Conservation (phyloP, 371 early-diverging fungal species). For the Rhizopus delemar region DNA sequence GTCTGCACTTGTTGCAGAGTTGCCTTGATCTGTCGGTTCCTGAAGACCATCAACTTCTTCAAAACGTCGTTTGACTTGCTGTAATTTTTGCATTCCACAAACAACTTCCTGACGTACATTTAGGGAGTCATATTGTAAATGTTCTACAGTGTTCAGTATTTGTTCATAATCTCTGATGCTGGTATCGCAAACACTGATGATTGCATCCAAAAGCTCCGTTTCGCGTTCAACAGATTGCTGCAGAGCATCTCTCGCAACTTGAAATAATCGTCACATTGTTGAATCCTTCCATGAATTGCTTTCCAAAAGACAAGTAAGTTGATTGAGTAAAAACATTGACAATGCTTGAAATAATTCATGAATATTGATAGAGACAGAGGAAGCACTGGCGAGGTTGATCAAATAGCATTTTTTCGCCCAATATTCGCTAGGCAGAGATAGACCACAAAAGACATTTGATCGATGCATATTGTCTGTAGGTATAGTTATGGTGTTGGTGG, state of each 20-base stretch:
- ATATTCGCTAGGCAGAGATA: constrained; percentile 20
- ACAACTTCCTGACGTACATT: constrained; percentile 11
- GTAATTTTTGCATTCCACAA: constrained; percentile 15
- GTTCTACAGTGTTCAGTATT: constrained; percentile 12
- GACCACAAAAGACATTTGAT: constrained; percentile 11
- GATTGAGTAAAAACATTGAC: constrained; percentile 11
- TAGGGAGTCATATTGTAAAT: constrained; percentile 16
- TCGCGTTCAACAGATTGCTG: constrained; percentile 15
- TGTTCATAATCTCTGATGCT: constrained; percentile 14
- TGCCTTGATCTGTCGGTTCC: constrained; percentile 10
- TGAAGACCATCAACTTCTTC: constrained; percentile 10
- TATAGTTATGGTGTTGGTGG: constrained; percentile 14
- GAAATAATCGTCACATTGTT: constrained; percentile 15
- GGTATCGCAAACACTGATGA: constrained; percentile 14
- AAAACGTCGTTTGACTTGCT: constrained; percentile 17
- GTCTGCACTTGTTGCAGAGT: constrained; percentile 10
- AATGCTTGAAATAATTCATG: constrained; percentile 16
- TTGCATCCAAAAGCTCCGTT: constrained; percentile 16
- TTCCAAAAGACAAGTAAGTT: constrained; percentile 17
- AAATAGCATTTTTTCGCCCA: constrained; percentile 19
- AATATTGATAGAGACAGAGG: constrained; percentile 9
- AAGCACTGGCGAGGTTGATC: constrained; percentile 15
- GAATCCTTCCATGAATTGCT: constrained; percentile 20
- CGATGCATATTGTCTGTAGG: constrained; percentile 9
- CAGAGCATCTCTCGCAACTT: constrained; percentile 16